Evolutionary conservation across 371 early-diverging fungal genomes (phyloP), one percentile per base, ranked within the genome.

Genomic region (Massospora cicadina): DNA sequence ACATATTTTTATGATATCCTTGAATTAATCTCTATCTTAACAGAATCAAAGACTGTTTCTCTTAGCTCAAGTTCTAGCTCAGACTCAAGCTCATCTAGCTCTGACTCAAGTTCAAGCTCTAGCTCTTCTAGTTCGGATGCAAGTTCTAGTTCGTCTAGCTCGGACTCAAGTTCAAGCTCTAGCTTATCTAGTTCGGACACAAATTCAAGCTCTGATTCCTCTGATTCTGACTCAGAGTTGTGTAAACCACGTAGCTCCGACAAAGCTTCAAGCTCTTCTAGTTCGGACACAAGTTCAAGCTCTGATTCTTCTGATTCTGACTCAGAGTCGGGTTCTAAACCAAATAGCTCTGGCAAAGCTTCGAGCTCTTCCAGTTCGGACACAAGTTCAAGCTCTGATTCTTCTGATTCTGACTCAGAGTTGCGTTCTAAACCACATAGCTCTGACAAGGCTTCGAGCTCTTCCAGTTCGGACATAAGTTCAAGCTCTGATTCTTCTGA

Each of bases 401-500:
- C 2, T 26, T 10, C 13, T 26, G 70, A 72, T 28, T 63, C 55
- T 0, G 60, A 67, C 1, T 59, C 67, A 29, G 62, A 54, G 10
- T 33, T 57, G 23, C 43, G 33, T 1, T 12, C 21, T 62, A 24
- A 58, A 53, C 60, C 33, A 27, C 56, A 43, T 21, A 61, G 53
- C 55, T 65, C 65, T 21, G 68, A 63, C 54, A 68, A 64, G 54
- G 59, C 59, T 64, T 72, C 73, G 0, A 67, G 67, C 56, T 75
- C 76, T 23, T 65, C 66, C 63, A 65, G 65, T 3, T 54, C 60
- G 66, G 60, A 65, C 25, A 55, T 3, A 23, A 21, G 12, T n/a
- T 56, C 63, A 43, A 57, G 60, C 43, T 67, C 65, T 58, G 66
- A 67, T 43, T 66, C 68, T 58, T 62, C 65, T 33, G 60, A 66